Base-by-base conservation (phyloP, 1,139 yeast genomes). In the Blastobotrys buckinghamii region DNA sequence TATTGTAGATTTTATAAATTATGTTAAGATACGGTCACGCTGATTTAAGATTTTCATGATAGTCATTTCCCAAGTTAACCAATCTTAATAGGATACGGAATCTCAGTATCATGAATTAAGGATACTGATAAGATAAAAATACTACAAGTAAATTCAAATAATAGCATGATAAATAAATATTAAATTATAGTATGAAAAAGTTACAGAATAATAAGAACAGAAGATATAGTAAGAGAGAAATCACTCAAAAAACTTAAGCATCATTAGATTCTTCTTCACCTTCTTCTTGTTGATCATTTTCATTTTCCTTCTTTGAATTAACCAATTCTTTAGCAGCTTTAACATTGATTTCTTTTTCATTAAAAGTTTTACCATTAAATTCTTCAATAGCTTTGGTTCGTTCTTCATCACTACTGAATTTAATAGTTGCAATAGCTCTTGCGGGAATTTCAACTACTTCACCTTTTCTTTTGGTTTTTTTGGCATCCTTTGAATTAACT, bases 391-490 rank as follows among this genome's bases (percentile, higher is more conserved):
- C 77, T 39, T 69, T 67, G 39, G 64, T 56, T 49, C 80, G 74
- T 16, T 66, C 66, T 19, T 65, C 72, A n/a, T 67, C 71, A 12
- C 70, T 68, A 29, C 73, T 71, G 49, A 82, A 68, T 24, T 75
- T 76, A 38, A 81, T 77, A 56, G 82, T 70, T 1, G 82, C 86
- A 50, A 79, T 76, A 13, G 59, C 49, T 26, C 56, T 49, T 46
- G 79, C 77, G 16, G 63, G 57, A 22, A 53, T 52, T 19, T 44
- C 34, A 39, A 55, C 44, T 13, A 47, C 44, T 40, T 51, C 51
- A 24, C 55, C 55, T 16, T 54, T 53, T 40, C 48, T 48, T 39
- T 45, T 36, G 16, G 43, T 29, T 46, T 45, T 50, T 20, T 52
- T 52, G 30, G 54, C 48, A 32, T 40, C 44, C 49, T 53, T 50